Percentiles rank a stretch among this genome's conserved stretches.
Evolutionary conservation across 2,329 filamentous ascomycete genomes (phyloP).

Genomic region (Fusarium torulosum): DNA sequence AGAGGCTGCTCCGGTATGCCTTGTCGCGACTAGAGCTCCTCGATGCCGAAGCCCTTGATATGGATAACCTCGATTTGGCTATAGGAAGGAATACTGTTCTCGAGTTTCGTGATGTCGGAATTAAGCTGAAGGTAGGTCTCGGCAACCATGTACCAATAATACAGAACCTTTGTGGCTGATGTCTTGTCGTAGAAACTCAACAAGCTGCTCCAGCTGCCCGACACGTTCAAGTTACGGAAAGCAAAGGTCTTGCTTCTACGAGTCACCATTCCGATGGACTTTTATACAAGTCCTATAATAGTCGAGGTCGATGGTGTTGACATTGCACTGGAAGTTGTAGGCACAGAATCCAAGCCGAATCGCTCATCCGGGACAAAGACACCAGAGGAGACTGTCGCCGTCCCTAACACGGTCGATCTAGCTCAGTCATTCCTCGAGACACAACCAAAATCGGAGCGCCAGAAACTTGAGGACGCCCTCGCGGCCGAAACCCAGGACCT

Average conservation of each 20-base stretch:
- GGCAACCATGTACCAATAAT: conserved; percentile 17
- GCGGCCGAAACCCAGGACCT: conserved; percentile 72
- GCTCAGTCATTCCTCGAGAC: conserved; percentile 83
- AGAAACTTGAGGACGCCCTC: conserved; percentile 76
- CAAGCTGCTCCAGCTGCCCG: conserved; percentile 78
- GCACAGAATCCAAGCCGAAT: conserved; percentile 47
- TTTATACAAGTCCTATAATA: conserved; percentile 85
- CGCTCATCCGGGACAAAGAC: conserved; percentile 57
- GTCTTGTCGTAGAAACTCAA: conserved; percentile 76
- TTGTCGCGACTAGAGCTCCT: conserved; percentile 86
- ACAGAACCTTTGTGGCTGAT: conserved; percentile 41
- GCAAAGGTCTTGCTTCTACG: conserved; percentile 82
- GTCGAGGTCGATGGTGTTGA: conserved; percentile 87
- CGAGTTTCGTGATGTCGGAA: conserved; percentile 87
- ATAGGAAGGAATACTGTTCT: conserved; percentile 85
- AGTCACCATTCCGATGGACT: conserved; percentile 87
- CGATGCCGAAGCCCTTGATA: conserved; percentile 86
- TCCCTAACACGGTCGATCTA: conserved; percentile 79
- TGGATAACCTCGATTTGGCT: conserved; percentile 86
- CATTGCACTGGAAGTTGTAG: conserved; percentile 70
- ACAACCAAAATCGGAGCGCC: conserved; percentile 74
- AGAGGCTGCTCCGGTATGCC: conserved; percentile 88
- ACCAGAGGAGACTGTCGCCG: conserved; percentile 51
- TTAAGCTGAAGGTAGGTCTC: conserved; percentile 76
- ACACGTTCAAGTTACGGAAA: conserved; percentile 76